Evolutionary conservation across 371 early-diverging fungal genomes (phyloP).

Genomic region (Circinella minor): DNA sequence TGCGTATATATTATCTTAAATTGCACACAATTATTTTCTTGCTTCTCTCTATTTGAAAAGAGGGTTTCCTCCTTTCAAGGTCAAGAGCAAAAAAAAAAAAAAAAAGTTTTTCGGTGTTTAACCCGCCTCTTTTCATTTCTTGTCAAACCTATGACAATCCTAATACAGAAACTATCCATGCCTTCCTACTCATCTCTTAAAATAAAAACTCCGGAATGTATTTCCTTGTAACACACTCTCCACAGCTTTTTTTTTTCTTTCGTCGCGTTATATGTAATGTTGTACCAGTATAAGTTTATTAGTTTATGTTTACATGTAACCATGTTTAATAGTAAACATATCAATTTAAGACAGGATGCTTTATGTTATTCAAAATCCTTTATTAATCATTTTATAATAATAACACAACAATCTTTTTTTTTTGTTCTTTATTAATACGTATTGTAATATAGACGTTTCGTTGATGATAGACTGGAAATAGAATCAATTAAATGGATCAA

Average conservation of each 20-base stretch:
- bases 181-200: background rate
- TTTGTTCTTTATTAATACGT: no score
- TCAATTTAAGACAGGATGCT: no score
- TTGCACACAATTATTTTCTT: background rate
- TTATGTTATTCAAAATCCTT: no score
- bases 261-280: no score
- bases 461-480: constrained; percentile 22
- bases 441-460: background rate
- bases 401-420: no score
- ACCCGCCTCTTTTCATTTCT: constrained; percentile 10
- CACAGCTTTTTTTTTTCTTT: no score
- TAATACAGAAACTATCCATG: constrained; percentile 7
- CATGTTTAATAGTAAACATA: no score
- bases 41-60: background rate
- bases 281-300: no score
- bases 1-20: background rate
- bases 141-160: constrained; percentile 6
- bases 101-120: background rate
- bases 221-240: background rate
- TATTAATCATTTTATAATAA: no score
- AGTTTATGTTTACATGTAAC: no score
- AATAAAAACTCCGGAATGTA: background rate
- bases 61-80: background rate
- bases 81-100: no score
- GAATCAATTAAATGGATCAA: constrained; percentile 22